Evolutionary conservation across 2,329 filamentous ascomycete species (phyloP), one percentile per base, ranked within the genome.

Genomic region (Cytospora schulzeri): DNA sequence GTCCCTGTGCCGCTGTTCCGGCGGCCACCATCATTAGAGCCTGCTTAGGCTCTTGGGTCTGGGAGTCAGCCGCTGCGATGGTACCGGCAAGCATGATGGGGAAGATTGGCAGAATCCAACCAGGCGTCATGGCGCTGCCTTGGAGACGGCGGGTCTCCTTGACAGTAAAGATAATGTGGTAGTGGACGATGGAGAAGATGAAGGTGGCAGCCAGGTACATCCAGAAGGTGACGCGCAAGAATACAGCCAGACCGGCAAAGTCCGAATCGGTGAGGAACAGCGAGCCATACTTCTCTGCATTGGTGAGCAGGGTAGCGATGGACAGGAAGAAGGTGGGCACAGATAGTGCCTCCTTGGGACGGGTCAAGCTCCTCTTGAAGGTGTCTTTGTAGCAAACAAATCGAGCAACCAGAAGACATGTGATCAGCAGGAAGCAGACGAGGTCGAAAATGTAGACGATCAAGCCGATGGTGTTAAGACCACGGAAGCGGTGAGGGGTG

Each of bases 61-160:
- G 12, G 29, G 80, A 79, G 61, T 86, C 82, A 48, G 81, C 76
- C 24, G 79, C 80, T 14, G 86, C 86, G 50, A 89, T 78, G 11
- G 85, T 88, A 26, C 86, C 86, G 22, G 81, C 79, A 26, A 89
- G 79, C 86, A 89, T 88, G 70, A 85, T 76, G 9, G 86, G 86
- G 73, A 88, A 89, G 64, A 87, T 83, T 6, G 85, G 85, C 24
- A 89, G 76, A 65, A 88, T 83, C 85, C 86, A 88, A 0, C 82
- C 83, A 0, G 86, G 87, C 70, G 85, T 86, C 79, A 88, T 85
- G 66, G 80, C 79, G 60, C 81, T 63, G 28, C 73, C 61, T 6
- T 80, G 60, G 81, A 79, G 63, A 77, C 78, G 70, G 79, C 83
- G 62, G 74, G 78, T 69, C 76, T 76, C 62, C 66, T 74, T 72